A percentile compares a stretch with the other conserved stretches of the same genome.
These are phyloP conservation scores for Sporothrix sp. DNA, from an alignment of 2,329 filamentous ascomycete genomes.

Conservation along the genomic window DNA sequence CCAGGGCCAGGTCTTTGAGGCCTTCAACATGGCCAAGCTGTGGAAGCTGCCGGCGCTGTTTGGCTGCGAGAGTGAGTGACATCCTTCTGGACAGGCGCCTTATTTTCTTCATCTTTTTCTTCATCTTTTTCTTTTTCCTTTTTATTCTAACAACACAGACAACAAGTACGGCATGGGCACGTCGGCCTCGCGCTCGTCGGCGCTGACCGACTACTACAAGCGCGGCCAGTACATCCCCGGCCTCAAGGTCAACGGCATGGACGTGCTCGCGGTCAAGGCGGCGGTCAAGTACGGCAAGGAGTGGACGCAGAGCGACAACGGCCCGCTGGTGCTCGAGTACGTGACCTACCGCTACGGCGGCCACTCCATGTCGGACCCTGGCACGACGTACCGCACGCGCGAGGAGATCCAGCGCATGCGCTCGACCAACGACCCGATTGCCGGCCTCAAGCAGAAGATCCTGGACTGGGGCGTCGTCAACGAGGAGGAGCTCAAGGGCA, in stretches of 20 bases:
- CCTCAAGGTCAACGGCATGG: conserved; percentile 99
- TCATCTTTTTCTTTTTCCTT: not conserved
- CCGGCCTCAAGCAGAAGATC: conserved; percentile 95
- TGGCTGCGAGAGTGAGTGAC: conserved; percentile 84
- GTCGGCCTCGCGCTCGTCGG: conserved; percentile 83
- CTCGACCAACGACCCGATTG: conserved; percentile 95
- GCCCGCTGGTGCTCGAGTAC: conserved; percentile 94
- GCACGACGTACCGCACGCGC: conserved; percentile 97
- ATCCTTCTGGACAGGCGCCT: too few species aligned
- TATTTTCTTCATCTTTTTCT: not conserved
- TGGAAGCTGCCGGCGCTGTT: conserved; percentile 96
- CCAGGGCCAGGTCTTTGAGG: conserved; percentile 98
- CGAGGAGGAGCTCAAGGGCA: conserved; percentile 90
- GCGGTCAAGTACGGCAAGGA: conserved; percentile 91
- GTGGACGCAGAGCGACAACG: conserved; percentile 72
- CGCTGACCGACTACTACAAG: conserved; percentile 99
- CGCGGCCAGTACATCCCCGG: conserved; percentile 98
- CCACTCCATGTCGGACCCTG: conserved; percentile 99
- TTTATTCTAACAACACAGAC: conserved; percentile 47
- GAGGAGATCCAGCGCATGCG: conserved; percentile 99
- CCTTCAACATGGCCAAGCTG: conserved; percentile 99
- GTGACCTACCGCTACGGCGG: conserved; percentile 99
- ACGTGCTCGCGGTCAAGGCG: conserved; percentile 94
- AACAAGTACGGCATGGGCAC: conserved; percentile 99
- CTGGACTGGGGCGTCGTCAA: conserved; percentile 85